Evolutionary conservation across 225 moss, liverwort and hornwort genomes (phyloP).

Genomic region (Marchantia polymorpha): DNA sequence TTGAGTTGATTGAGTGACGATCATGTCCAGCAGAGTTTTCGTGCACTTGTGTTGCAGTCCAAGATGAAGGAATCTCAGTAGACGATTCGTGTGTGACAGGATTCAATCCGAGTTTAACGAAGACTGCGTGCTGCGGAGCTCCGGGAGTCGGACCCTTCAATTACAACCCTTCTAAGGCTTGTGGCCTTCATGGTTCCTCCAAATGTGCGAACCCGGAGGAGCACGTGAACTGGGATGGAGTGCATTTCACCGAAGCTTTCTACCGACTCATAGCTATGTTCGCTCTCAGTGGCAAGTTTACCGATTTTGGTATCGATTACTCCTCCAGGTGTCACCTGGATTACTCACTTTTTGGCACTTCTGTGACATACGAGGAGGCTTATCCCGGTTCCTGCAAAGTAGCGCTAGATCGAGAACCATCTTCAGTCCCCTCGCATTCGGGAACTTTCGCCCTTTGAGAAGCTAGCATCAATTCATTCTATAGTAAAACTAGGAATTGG

Average conservation of each 20-base stretch:
- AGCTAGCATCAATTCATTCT: too few species aligned
- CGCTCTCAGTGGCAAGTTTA: not conserved
- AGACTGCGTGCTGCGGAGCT: slow-evolving; percentile 12
- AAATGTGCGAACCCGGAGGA: slow-evolving; percentile 12
- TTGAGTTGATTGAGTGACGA: not conserved
- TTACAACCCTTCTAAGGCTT: not conserved
- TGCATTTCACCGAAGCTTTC: slow-evolving; percentile 15
- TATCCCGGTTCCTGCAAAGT: not conserved
- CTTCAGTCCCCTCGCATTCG: too few species aligned
- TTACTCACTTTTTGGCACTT: not conserved
- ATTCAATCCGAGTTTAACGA: not conserved
- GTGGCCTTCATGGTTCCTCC: not conserved
- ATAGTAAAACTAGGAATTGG: too few species aligned
- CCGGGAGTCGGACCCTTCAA: not conserved
- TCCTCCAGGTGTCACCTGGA: not conserved
- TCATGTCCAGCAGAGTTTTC: too few species aligned
- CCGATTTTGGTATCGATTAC: slow-evolving; percentile 4
- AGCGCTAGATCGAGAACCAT: too few species aligned
- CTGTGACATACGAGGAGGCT: not conserved
- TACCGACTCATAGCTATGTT: slow-evolving; percentile 11
- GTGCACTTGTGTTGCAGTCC: too few species aligned
- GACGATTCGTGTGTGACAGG: not conserved
- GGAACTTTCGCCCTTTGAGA: too few species aligned
- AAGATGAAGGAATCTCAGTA: not conserved
- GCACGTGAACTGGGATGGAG: slow-evolving; percentile 22